Evolutionary conservation across 306 rosid genomes (phyloP), one percentile per base, ranked within the genome.

Genomic region (Carpinus viminea): DNA sequence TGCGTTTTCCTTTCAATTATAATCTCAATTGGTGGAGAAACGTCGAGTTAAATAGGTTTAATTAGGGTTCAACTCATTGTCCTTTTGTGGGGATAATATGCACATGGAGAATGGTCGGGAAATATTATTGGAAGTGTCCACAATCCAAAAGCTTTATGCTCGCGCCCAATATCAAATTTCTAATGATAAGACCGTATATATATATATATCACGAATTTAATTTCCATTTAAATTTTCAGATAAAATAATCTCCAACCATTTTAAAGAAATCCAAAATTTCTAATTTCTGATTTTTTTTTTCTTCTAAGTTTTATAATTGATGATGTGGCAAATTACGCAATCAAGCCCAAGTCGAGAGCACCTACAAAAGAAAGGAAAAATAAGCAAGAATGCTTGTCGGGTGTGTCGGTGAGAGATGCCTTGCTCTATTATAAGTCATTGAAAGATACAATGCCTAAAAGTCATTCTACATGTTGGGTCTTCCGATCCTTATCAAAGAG

Each of bases 91-190:
- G 72, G 24, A 68, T 41, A 68, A 43, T 21, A 68, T 45, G 51
- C 72, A 66, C 51, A 68, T 68, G 72, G 72, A 66, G 16, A 24
- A 68, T 68, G 13, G 28, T 9, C 17, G 72, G 72, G 15, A 18
- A 4, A 41, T 41, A 68, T 68, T 4, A 68, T 38, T 68, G 72
- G 72, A 45, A 68, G 13, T 41, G 16, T 68, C 47, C 51, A 68
- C 16, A 66, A 8, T 17, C 47, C 24, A 66, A 66, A 66, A 66
- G 72, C 72, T 17, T 18, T 66, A 17, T 18, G 50, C 72, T 24
- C 26, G 26, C 26, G 26, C 26, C 26, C 26, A 18, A 20, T 65
- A 38, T 66, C 46, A 66, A 18, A 2, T 66, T 66, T 34, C 28
- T 41, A 34, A 11, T 48, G 15, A 12, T 12, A 7, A 59, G 65